Base-by-base conservation (phyloP, 352 stramenopile species). In the Pythium vanterpoolii region DNA sequence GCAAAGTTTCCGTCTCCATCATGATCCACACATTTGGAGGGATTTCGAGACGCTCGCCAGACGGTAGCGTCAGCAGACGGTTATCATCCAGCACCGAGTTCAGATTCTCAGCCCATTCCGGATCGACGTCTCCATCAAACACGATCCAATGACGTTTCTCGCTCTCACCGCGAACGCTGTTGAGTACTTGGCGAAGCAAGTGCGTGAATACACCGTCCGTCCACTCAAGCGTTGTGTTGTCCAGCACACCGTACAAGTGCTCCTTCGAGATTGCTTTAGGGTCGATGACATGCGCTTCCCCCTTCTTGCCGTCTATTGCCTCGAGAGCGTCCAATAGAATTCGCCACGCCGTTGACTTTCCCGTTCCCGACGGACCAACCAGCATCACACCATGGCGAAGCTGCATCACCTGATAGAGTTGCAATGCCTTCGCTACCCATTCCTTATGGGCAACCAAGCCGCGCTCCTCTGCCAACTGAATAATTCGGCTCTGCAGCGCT, bases 11-110 rank as follows among this genome's bases (percentile, higher is more conserved):
- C 3, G 99, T 98, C 78, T 99, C 98, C 68, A 99, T 97, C 72
- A 99, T 97, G 64, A 99, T 99, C 72, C 96, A 96, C n/a, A 99
- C 95, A 70, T 99, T 99, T 4, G 91, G 73, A 16, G 97, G 97
- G 48, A 99, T 98, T 62, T 95, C 89, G 16, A 99, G 80, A 23
- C 98, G 95, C 71, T 99, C 98, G 47, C 98, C 98, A 24, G 93
- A 99, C 4, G 98, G 97, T 33, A 99, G 82, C 11, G 98, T 99
- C 21, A 99, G 76, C 30, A 99, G 69, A 24, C 98, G 98, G 80
- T 99, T 99, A 73, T 99, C 98, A 72, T 99, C 98, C 26, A 99
- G 80, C n/a, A 99, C 97, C 31, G 92, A 98, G 79, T 99, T 99
- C 36, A 99, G 88, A 71, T 99, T 99, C 72, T 99, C 98, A 33